Evolutionary conservation across 331 rosid genomes (phyloP), one percentile per base, ranked within the genome.

Genomic region (Phaseolus coccineus): DNA sequence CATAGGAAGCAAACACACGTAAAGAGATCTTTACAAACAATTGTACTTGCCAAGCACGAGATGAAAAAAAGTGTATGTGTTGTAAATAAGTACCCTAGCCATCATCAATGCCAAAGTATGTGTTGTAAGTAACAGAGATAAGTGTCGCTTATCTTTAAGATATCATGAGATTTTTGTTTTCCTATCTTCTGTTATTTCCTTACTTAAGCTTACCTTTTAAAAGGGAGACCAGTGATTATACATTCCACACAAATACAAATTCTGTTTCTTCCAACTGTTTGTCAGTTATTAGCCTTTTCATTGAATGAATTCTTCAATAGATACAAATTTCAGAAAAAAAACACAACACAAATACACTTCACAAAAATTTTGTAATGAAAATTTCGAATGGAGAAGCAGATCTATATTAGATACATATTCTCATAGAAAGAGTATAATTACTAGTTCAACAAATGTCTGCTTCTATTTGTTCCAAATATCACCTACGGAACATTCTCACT

Each of bases 1-100:
- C n/a, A 73, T 48, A 27, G 56, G 74, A 76, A 71, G 44, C 62
- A 73, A 77, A 74, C 35, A 50, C 6, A 53, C 65, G 53, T 62
- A 76, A 66, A 13, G 39, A 86, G 42, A 83, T 65, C 30, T 31
- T 62, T 58, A n/a, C 22, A 58, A 77, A 48, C 42, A 64, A 59
- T 58, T 74, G 48, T 22, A 57, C 50, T 68, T 69, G 59, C 64
- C 31, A 57, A 75, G 71, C 78, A 42, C 61, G 35, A 47, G 79
- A 55, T 27, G 65, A 66, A 61, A 68, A 66, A 76, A 56, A 77
- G 69, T 53, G 50, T n/a, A 15, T 33, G 22, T 24, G 71, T 75
- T 63, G 76, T 30, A 75, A 22, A 53, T 33, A 42, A 55, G 33
- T 53, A 69, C 48, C 1, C 39, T 19, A 79, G 62, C 50, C 58